Base-by-base conservation (phyloP, 306 rosid species). In the Vicia faba region DNA sequence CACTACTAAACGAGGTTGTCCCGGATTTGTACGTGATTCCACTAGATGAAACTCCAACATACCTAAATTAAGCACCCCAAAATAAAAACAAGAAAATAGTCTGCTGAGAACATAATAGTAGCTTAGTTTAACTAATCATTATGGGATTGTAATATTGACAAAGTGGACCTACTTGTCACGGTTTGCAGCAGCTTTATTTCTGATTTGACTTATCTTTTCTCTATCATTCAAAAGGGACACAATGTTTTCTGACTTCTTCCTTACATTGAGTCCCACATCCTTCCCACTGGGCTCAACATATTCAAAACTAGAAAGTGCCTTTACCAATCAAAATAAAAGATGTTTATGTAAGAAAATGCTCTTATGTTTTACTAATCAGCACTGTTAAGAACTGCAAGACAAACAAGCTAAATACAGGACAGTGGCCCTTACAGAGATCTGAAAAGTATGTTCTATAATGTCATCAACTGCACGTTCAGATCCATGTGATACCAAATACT, bases 391-490 rank as follows among this genome's bases (percentile, higher is more conserved):
- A 73, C 68, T 78, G 65, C 64, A 68, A 41, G 41, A 56, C 8
- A 72, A 70, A 11, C 8, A 40, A 50, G 26, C 57, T 31, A 14
- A 65, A 72, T 44, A 70, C 63, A 68, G 23, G 28, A 54, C 65
- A 57, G 31, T 48, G 35, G 33, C 69, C 64, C 88, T 81, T 83
- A 95, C 99, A 1, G 99, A 90, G 64, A 95, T 90, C 77, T 90
- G 99, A 72, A 95, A 95, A 64, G 99, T 95, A 71, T 95, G 99
- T 62, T 95, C 99, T 58, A 95, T 83, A 76, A 95, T 86, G 84
- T 95, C 99, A 76, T 95, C 99, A 64, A 95, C 96, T 23, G 97
- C 97, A 70, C 97, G 99, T 51, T 95, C 99, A 53, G 99, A 90
- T 75, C 97, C 99, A 86, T 95, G 78, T 25, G 87, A 81, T 57